These are phyloP conservation scores for Eremomyces bilateralis DNA, from an alignment of 495 filamentous ascomycete species.

Conservation along the genomic window DNA sequence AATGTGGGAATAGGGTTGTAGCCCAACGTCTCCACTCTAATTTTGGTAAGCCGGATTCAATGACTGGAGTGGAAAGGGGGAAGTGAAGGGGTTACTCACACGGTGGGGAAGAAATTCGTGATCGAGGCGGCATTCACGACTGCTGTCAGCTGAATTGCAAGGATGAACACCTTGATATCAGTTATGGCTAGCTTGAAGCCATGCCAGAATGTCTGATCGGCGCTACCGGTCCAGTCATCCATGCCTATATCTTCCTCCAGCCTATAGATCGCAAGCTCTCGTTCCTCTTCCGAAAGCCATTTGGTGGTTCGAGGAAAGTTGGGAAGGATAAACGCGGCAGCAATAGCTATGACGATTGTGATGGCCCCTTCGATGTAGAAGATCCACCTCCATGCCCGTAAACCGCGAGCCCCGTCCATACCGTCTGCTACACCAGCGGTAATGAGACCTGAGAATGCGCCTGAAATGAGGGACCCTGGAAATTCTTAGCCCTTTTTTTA, in stretches of 20 bases:
- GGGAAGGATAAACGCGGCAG: conserved; percentile 41
- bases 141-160: conserved; percentile 45
- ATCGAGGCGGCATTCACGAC: conserved; percentile 51
- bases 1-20: conserved; percentile 47
- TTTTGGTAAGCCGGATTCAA: too few species aligned
- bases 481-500: neutral
- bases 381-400: conserved; percentile 43
- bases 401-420: conserved; percentile 16
- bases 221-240: conserved; percentile 35
- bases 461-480: conserved; percentile 10
- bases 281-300: conserved; percentile 52
- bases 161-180: conserved; percentile 51
- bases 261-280: conserved; percentile 43
- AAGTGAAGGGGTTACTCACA: too few species aligned
- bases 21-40: conserved; percentile 48
- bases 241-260: conserved; percentile 60
- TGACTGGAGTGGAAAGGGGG: too few species aligned
- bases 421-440: conserved; percentile 19
- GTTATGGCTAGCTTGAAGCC: conserved; percentile 48
- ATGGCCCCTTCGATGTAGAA: conserved; percentile 59
- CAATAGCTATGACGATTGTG: conserved; percentile 30
- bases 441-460: conserved; percentile 21
- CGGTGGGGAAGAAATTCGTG: conserved; percentile 81
- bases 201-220: conserved; percentile 40
- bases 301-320: conserved; percentile 60